Evolutionary conservation across 495 filamentous ascomycete species (phyloP).

Genomic region (Trichodelitschia bisporula): DNA sequence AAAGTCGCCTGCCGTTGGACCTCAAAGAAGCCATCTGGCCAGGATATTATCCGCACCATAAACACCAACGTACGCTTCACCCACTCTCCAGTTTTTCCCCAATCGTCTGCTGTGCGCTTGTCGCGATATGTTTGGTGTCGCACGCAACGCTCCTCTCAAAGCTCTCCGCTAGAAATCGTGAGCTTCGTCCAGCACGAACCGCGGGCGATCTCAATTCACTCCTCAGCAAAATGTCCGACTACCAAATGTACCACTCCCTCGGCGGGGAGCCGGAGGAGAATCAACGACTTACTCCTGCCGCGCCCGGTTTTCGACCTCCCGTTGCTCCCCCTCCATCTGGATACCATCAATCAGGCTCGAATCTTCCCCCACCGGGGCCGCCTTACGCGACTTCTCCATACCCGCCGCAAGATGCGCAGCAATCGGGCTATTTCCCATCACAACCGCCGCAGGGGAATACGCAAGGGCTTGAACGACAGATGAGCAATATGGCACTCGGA

Average conservation of each 20-base stretch:
- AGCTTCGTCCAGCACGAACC: no score
- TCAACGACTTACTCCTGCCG: constrained; percentile 26
- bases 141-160: no score
- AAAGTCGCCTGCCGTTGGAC: no score
- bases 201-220: no score
- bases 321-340: constrained; percentile 23
- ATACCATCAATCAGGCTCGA: constrained; percentile 35
- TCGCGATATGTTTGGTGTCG: no score
- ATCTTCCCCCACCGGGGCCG: background rate
- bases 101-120: no score
- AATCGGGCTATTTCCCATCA: constrained; percentile 11
- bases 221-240: constrained; percentile 54
- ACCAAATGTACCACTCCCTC: constrained; percentile 50
- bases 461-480: constrained; percentile 54
- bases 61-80: no score
- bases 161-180: no score
- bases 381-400: constrained; percentile 8
- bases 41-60: no score
- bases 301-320: constrained; percentile 28
- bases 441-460: constrained; percentile 14
- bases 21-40: no score
- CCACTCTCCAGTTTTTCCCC: no score
- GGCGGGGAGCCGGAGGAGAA: constrained; percentile 31
- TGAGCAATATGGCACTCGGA: constrained; percentile 58
- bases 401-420: constrained; percentile 10